Conservation (phyloP, 2,329 filamentous ascomycete species). For the Metarhizium humberi region DNA sequence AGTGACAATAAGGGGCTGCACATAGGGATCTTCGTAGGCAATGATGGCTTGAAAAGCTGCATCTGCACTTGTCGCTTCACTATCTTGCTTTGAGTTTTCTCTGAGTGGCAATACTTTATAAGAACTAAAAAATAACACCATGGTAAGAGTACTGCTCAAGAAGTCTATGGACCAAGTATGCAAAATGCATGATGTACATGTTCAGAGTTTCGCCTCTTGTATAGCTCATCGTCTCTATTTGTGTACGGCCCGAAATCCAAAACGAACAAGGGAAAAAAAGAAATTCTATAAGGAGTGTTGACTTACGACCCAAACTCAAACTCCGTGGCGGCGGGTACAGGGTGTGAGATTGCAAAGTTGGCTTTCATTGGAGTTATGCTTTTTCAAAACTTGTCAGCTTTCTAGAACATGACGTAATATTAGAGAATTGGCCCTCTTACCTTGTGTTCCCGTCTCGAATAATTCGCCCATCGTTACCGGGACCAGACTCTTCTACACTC, state of each 20-base stretch:
- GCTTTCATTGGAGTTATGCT: conserved; percentile 87
- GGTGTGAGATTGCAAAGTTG: conserved; percentile 69
- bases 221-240: conserved; percentile 7
- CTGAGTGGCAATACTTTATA: conserved; percentile 12
- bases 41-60: conserved; percentile 53
- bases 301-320: conserved; percentile 60
- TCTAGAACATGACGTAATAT: background rate
- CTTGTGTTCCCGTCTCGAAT: conserved; percentile 82
- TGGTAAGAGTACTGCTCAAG: conserved; percentile 22
- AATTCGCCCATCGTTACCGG: conserved; percentile 88
- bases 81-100: conserved; percentile 5
- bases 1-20: conserved; percentile 72
- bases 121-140: conserved; percentile 14
- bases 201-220: conserved; percentile 1
- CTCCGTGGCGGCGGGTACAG: conserved; percentile 47
- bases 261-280: conserved; percentile 4
- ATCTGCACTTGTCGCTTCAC: background rate
- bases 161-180: conserved; percentile 18
- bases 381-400: conserved; percentile 2
- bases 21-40: conserved; percentile 80
- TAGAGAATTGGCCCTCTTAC: conserved; percentile 34
- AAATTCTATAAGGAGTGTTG: background rate
- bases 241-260: conserved; percentile 7
- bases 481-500: conserved; percentile 68
- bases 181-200: conserved; percentile 19